Percentiles rank a stretch among this genome's conserved stretches.
Conservation (phyloP, 2,329 filamentous ascomycete species). For the Clonostachys chloroleuca region DNA sequence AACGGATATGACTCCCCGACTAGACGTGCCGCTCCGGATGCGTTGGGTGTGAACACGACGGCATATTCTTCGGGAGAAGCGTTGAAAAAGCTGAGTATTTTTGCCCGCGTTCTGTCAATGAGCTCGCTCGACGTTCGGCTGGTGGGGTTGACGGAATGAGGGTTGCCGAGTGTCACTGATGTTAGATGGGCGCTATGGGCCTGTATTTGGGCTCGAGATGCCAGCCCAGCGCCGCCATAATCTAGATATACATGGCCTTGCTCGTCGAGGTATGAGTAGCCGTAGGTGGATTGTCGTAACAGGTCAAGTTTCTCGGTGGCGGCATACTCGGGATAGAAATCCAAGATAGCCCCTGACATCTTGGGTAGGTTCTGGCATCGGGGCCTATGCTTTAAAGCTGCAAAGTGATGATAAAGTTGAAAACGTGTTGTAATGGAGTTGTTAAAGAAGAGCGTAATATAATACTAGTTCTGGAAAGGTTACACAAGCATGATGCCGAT, state of each 20-base stretch:
- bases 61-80: conserved; percentile 29
- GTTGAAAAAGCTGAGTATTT: conserved; percentile 24
- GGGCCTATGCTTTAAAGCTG: no score
- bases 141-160: conserved; percentile 31
- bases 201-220: conserved; percentile 20
- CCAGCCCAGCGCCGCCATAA: conserved; percentile 31
- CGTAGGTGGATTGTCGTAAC: conserved; percentile 1
- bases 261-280: conserved; percentile 29
- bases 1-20: conserved; percentile 33
- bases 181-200: conserved; percentile 22
- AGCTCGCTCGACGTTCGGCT: conserved; percentile 23
- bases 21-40: conserved; percentile 28
- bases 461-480: no score
- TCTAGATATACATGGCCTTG: conserved; percentile 32
- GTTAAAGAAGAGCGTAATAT: no score
- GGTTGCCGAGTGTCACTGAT: conserved; percentile 27
- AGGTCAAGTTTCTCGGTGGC: no score
- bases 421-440: no score
- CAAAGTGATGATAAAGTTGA: no score
- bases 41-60: conserved; percentile 33
- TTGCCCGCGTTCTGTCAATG: conserved; percentile 20
- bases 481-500: no score
- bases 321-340: no score
- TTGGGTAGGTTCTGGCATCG: no score
- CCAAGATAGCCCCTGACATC: no score